Evolutionary conservation across 345 rosid species (phyloP).

Genomic region (Lumnitzera racemosa): DNA sequence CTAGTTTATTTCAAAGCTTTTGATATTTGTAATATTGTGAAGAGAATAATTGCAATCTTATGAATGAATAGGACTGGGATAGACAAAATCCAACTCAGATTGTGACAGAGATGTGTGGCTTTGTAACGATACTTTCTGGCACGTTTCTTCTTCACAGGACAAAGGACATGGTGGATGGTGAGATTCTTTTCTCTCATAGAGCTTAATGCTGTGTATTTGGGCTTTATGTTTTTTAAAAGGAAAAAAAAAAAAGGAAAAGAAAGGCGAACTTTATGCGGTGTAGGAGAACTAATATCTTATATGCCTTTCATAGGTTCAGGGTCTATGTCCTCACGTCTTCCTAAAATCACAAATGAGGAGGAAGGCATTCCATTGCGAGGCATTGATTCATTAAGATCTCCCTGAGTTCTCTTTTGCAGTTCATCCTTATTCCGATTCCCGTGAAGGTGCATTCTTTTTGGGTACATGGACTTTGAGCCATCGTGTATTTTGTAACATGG

Average conservation of each 20-base stretch:
- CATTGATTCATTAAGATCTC: constrained; percentile 31
- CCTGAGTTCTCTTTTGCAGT: constrained; percentile 14
- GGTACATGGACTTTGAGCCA: constrained; percentile 9
- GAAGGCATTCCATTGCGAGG: constrained; percentile 62
- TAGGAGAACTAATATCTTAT: constrained; percentile 11
- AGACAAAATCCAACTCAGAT: constrained; percentile 76
- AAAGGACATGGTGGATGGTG: constrained; percentile 72
- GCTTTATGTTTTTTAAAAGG: too few relatives aligned
- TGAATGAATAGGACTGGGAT: constrained; percentile 64
- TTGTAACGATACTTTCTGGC: constrained; percentile 75
- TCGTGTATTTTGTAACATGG: constrained; percentile 4
- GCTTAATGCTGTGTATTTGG: neutral
- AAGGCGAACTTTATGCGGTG: neutral
- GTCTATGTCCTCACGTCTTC: constrained; percentile 21
- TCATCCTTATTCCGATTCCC: constrained; percentile 5
- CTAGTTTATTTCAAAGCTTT: neutral
- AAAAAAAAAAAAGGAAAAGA: too few relatives aligned
- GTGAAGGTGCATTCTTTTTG: constrained; percentile 6
- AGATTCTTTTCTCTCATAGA: constrained; percentile 12
- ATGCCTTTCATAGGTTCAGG: constrained; percentile 38
- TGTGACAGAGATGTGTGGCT: constrained; percentile 75
- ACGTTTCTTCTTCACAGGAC: constrained; percentile 85
- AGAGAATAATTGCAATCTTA: neutral
- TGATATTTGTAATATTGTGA: constrained; percentile 4
- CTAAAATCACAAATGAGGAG: constrained; percentile 41